Percentiles rank a stretch among this genome's conserved stretches.
Conservation (phyloP, 805 yeast species). For the Tetrapisispora phaffii region DNA sequence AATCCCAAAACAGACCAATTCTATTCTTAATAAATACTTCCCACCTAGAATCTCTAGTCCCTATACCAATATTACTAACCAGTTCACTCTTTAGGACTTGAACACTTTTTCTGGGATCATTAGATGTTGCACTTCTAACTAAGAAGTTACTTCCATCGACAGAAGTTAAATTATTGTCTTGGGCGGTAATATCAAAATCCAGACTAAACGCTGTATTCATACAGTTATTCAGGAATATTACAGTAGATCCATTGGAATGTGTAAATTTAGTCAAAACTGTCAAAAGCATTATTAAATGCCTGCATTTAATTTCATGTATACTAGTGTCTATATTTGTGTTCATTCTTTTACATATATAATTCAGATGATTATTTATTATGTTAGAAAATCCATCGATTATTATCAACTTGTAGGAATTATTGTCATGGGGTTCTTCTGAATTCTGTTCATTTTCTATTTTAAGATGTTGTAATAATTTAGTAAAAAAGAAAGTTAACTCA, state of each 20-base stretch:
- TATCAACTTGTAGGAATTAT: constrained; percentile 12
- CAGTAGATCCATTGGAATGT: constrained; percentile 12
- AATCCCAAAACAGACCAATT: constrained; percentile 25
- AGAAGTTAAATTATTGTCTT: constrained; percentile 14
- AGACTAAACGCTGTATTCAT: constrained; percentile 24
- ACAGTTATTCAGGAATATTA: constrained; percentile 23
- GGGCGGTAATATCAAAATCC: not conserved
- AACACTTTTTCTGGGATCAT: constrained; percentile 11
- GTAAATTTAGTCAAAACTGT: constrained; percentile 24
- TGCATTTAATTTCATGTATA: constrained; percentile 24
- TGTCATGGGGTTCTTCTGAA: not conserved
- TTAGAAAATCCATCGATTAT: constrained; percentile 29
- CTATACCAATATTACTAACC: constrained; percentile 25
- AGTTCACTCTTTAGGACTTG: constrained; percentile 25
- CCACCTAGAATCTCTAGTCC: constrained; percentile 24
- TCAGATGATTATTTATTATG: constrained; percentile 18
- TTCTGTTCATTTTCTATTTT: not conserved
- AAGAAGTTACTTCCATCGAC: constrained; percentile 16
- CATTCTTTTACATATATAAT: constrained; percentile 1
- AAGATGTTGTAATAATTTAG: constrained; percentile 6
- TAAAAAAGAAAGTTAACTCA: constrained; percentile 20
- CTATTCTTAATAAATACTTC: constrained; percentile 21
- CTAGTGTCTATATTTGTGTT: constrained; percentile 2
- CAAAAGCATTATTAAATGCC: constrained; percentile 18
- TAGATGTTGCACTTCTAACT: constrained; percentile 6